Evolutionary conservation across 179 eudicot species (phyloP).

Genomic region (Camellia oleifera): DNA sequence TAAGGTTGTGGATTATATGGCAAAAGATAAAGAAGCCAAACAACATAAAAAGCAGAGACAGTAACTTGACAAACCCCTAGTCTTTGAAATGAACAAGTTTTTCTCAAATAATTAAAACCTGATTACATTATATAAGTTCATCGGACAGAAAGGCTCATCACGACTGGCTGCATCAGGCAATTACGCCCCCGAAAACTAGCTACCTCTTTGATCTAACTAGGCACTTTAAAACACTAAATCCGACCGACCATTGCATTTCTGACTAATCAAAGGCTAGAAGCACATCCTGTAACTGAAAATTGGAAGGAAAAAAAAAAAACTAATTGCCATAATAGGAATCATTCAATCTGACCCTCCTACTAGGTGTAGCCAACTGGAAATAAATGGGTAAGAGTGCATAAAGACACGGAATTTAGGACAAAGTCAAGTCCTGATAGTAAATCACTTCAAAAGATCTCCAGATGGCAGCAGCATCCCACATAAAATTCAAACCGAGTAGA

Average conservation of each 20-base stretch:
- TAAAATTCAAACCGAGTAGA: background rate
- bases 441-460: background rate
- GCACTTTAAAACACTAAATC: background rate
- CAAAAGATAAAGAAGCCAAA: background rate
- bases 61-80: background rate
- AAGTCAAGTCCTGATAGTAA: constrained; percentile 1
- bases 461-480: background rate
- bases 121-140: background rate
- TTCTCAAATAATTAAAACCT: background rate
- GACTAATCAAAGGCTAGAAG: background rate
- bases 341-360: background rate
- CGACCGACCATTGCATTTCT: background rate
- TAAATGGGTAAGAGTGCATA: background rate
- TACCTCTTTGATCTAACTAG: background rate
- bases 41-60: background rate
- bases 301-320: background rate
- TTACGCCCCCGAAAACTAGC: background rate
- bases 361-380: background rate
- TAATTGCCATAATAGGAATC: background rate
- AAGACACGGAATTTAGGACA: background rate
- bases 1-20: constrained; percentile 4
- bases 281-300: background rate
- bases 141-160: background rate
- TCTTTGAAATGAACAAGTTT: background rate
- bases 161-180: background rate